Base-by-base conservation (phyloP, 495 filamentous ascomycete genomes). In the Penicillium angulare region DNA sequence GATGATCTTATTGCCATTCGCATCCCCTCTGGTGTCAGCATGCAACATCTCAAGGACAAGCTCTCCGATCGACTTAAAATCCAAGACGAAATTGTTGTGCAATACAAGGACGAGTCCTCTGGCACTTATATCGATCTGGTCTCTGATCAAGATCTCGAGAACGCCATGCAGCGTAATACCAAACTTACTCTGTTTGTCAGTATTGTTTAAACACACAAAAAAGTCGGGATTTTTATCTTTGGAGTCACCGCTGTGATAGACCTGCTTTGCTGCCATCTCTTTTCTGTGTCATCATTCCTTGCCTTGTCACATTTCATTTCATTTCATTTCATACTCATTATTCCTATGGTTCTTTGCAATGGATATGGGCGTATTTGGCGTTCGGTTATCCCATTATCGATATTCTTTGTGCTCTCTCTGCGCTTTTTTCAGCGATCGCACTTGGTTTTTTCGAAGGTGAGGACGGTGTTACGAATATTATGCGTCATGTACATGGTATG, bases 1-100 rank as follows among this genome's bases (percentile, higher is more conserved):
- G 88, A 93, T 57, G 92, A 97, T 55, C 78, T 91, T 50, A 91
- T 96, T 57, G 86, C 92, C 34, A 91, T 98, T 59, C 85, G 91
- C 35, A 86, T 97, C 32, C 89, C 92, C 2, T 78, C 75, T 4
- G 86, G 92, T 34, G 87, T 95, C 56, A 81, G 75, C 54, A 92
- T 86, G 71, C 76, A 79, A 57, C 85, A 88, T 52, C 79, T 98
- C 33, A 86, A 85, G 49, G 90, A 97, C 47, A 90, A 89, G 59
- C 79, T 93, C 24, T 75, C 76, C 41, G 90, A 92, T 31, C 81
- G 90, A 6, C 74, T 91, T 31, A 88, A 87, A 71, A 82, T 93
- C 39, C 74, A 77, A 24, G 86, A 87, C 5, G 84, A 86, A 10
- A 78, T 92, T 21, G 76, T 85, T 38, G 75, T 96, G 26, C 86